Evolutionary conservation across 129 eudicot species (phyloP), one percentile per base, ranked within the genome.

Genomic region (Scalesia atractyloides): DNA sequence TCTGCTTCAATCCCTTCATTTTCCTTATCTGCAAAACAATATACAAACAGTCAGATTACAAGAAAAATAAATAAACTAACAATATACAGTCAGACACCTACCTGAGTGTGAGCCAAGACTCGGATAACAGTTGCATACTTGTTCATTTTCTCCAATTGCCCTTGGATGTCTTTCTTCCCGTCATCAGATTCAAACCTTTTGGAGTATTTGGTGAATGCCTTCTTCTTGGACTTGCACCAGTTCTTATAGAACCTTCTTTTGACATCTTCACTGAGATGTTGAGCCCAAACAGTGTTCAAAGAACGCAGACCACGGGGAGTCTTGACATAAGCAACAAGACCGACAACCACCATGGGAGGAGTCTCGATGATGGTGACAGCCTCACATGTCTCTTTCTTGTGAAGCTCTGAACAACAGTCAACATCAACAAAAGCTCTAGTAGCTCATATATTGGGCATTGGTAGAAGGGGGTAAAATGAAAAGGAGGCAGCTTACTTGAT

Each of bases 41-140:
- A 43, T 37, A 37, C 43, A 37, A 37, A 2, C 43, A 37, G 43
- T 3, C 43, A 37, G 8, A 3, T 37, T 37, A 37, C 8, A 37
- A 37, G 43, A 3, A 36, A 37, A 37, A 37, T 5, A 46, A 20
- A 64, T n/a, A n/a, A n/a, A 36, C 9, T 10, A 30, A 33, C 1
- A 33, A 19, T 36, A 17, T 79, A 83, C 5, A 3, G 43, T 37
- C 43, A 37, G 8, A 37, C 8, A 37, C 7, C 43, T 37, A 37
- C 87, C 87, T 84, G 82, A 20, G 88, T 84, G 77, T 84, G 88
- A 33, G 88, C 88, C 57, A 84, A 51, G 5, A 80, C 88, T 0
- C 84, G 80, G 56, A 84, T 73, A 5, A 84, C 84, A 59, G 74
- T 56, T 76, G 30, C 24, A 16, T 56, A 83, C 62, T 83, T 76